These are phyloP conservation scores for Biscogniauxia mediterranea DNA, from an alignment of 2,329 filamentous ascomycete species.

Conservation along the genomic window DNA sequence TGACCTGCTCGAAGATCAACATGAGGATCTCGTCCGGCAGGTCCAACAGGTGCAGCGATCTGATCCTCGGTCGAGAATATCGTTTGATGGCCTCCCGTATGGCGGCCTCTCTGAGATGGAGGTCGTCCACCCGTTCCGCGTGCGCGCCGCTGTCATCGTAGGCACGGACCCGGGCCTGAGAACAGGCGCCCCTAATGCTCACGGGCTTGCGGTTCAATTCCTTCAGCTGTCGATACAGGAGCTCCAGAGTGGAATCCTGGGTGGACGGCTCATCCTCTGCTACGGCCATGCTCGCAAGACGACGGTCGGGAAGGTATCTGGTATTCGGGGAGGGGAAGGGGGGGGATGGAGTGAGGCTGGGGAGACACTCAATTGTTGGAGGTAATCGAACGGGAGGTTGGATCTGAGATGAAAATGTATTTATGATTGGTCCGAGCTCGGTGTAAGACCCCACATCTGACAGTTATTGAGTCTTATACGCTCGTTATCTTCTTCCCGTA, in stretches of 20 bases:
- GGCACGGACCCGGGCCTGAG: neutral
- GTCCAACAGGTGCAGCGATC: constrained; percentile 4
- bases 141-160: neutral
- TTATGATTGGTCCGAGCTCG: neutral
- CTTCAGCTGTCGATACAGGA: neutral
- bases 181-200: neutral
- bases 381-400: neutral
- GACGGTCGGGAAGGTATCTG: neutral
- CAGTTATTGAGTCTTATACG: neutral
- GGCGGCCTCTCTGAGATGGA: neutral
- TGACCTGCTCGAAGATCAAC: constrained; percentile 5
- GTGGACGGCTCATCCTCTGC: neutral
- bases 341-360: neutral
- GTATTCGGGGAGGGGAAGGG: too few relatives aligned
- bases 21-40: constrained; percentile 10
- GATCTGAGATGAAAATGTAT: neutral
- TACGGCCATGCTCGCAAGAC: neutral
- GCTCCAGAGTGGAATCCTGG: neutral
- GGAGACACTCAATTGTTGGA: neutral
- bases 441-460: neutral
- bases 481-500: neutral
- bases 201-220: neutral
- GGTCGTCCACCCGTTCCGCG: neutral
- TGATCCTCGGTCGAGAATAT: neutral
- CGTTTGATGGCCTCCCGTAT: neutral